Base-by-base conservation (phyloP, 179 eudicot species). In the Spergularia azorica region DNA sequence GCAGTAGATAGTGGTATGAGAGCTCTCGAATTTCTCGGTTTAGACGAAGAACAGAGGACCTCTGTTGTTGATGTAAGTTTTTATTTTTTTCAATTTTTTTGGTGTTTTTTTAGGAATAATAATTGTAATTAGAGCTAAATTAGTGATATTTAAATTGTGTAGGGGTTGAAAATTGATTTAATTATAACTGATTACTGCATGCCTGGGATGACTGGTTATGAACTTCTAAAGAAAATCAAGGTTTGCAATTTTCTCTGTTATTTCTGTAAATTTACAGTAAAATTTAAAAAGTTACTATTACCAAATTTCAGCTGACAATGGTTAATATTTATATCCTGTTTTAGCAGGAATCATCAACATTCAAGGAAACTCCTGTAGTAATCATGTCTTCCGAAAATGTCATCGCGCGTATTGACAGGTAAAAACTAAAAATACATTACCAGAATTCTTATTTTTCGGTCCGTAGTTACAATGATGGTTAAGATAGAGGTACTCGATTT, bases 171-270 rank as follows among this genome's bases (percentile, higher is more conserved):
- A 86, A 88, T 93, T 60, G 98, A 93, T 93, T 82, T 93, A 81
- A 87, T 93, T 18, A 93, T 93, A 36, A 93, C 97, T 3, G 98
- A 93, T 77, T 93, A 93, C 52, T 93, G 97, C 64, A 93, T 93
- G 98, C 98, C 98, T 82, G 98, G 95, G 77, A 93, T 93, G 98
- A 93, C 92, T 43, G 97, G 97, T 14, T 93, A 90, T 54, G 98
- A 93, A 64, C 86, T 93, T 59, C 95, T 93, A 63, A 91, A 93
- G 73, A 89, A 87, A 76, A 91, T 93, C 43, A 93, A 93, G 96
- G 97, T 88, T 60, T n/a, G 60, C 46, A 57, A 14, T 69, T 11
- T 15, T 32, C 64, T 20, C 5, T 26, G 32, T 36, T 14, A 12
- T 32, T 2, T 63, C 2, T 26, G 32, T 26, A 26, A 26, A 26